Percentiles rank a stretch among this genome's conserved stretches.
These are phyloP conservation scores for Isatis lusitanica DNA, from an alignment of 441 rosid genomes.

Conservation along the genomic window DNA sequence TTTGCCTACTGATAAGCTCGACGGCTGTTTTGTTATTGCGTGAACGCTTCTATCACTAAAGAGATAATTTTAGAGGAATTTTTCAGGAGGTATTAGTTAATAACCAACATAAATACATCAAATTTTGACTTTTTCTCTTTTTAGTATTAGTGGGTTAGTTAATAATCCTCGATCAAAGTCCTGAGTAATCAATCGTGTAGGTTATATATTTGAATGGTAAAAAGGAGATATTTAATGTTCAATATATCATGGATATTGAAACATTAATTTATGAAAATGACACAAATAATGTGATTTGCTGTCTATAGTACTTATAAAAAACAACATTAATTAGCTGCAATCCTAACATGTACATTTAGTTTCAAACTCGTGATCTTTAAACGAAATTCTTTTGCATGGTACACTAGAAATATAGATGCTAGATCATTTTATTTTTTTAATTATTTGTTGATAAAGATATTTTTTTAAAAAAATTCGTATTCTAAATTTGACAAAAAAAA, in stretches of 20 bases:
- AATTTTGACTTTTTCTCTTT: background rate
- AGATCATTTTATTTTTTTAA: background rate
- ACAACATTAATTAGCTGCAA: background rate
- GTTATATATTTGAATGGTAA: background rate
- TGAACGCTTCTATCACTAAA: conserved; percentile 24
- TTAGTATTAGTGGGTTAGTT: background rate
- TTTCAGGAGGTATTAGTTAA: background rate
- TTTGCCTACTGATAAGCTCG: conserved; percentile 9
- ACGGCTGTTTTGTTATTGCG: conserved; percentile 29
- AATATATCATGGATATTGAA: background rate
- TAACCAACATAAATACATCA: background rate
- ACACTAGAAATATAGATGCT: background rate
- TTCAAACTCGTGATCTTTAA: background rate
- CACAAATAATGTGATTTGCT: background rate
- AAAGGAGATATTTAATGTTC: background rate
- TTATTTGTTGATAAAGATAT: no score
- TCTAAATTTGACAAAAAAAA: background rate
- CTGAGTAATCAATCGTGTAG: background rate
- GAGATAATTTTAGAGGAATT: background rate
- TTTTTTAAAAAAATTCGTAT: no score
- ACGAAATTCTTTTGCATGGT: background rate
- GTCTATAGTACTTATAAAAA: background rate
- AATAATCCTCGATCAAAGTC: background rate
- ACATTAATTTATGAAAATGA: background rate
- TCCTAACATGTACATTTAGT: background rate